Evolutionary conservation across 2,329 filamentous ascomycete genomes (phyloP).

Genomic region (Colletotrichum melonis): DNA sequence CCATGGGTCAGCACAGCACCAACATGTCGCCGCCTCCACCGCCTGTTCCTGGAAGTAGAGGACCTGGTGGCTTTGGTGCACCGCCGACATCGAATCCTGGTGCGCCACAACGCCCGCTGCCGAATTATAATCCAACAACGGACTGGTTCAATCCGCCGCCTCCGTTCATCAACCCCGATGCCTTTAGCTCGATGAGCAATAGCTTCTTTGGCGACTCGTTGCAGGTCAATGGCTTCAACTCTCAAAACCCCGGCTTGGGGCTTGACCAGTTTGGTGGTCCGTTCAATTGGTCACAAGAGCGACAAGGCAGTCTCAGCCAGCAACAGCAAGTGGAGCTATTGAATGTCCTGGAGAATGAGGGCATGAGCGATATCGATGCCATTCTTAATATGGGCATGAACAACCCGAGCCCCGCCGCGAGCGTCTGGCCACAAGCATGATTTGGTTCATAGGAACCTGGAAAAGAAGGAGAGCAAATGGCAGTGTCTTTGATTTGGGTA

Average conservation of each 20-base stretch:
- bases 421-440: conserved; percentile 26
- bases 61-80: conserved; percentile 50
- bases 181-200: conserved; percentile 55
- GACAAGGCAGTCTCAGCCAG: conserved; percentile 78
- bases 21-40: conserved; percentile 45
- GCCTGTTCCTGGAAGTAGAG: conserved; percentile 39
- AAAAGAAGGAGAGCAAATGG: background rate
- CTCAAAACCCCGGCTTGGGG: conserved; percentile 43
- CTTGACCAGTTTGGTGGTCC: conserved; percentile 42
- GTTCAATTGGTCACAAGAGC: conserved; percentile 54
- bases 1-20: conserved; percentile 36
- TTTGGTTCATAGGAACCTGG: background rate
- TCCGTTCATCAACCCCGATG: conserved; percentile 65
- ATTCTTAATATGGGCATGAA: conserved; percentile 59
- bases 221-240: conserved; percentile 32
- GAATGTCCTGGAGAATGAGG: conserved; percentile 79
- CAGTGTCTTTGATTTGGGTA: background rate
- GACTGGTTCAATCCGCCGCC: conserved; percentile 66
- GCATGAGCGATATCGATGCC: conserved; percentile 70
- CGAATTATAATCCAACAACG: conserved; percentile 52
- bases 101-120: conserved; percentile 55
- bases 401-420: background rate
- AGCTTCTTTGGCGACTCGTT: conserved; percentile 54
- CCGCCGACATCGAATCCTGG: conserved; percentile 44
- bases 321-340: conserved; percentile 87